A percentile compares a stretch with the other conserved stretches of the same genome.
phyloP scores from a whole-genome alignment of 2,329 filamentous ascomycete species.

The Aspergillus sojae region DNA sequence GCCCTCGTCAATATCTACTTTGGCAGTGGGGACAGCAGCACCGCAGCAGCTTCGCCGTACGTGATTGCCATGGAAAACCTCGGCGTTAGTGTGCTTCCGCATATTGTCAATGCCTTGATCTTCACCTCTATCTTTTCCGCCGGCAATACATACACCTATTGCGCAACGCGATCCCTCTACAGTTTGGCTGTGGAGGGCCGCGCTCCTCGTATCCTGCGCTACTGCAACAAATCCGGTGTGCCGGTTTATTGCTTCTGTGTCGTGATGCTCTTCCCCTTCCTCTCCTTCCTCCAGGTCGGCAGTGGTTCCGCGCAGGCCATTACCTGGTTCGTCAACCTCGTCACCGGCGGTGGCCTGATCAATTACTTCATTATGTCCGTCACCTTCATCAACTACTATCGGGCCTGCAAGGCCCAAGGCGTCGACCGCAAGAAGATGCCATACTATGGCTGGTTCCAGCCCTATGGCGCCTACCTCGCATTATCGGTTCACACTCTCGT shows the following conservation, averaged over 20 bases:
- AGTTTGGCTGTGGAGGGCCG: conserved; percentile 56
- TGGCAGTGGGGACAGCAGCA: conserved; percentile 32
- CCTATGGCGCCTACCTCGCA: conserved; percentile 51
- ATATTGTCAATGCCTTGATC: conserved; percentile 60
- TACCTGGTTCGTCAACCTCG: conserved; percentile 59
- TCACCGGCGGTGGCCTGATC: conserved; percentile 60
- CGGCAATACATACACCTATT: conserved; percentile 60
- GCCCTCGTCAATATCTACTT: conserved; percentile 27
- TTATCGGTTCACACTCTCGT: conserved; percentile 1
- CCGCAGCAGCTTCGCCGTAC: conserved; percentile 62
- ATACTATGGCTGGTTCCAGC: conserved; percentile 62
- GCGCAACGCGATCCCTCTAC: conserved; percentile 56
- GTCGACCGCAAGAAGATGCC: conserved; percentile 57
- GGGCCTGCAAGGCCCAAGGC: conserved; percentile 55
- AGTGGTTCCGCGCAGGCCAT: conserved; percentile 54
- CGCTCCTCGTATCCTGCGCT: conserved; percentile 58
- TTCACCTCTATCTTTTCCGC: conserved; percentile 60
- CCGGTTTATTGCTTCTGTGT: conserved; percentile 61
- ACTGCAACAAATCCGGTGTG: conserved; percentile 63
- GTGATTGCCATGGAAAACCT: conserved; percentile 65
- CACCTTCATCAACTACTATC: conserved; percentile 63
- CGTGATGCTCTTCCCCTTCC: conserved; percentile 57
- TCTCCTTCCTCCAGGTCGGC: conserved; percentile 57
- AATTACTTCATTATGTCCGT: conserved; percentile 64
- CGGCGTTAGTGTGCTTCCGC: conserved; percentile 56